Base-by-base conservation (phyloP, 176 grass and related monocot species). In the Cymbopogon citratus region DNA sequence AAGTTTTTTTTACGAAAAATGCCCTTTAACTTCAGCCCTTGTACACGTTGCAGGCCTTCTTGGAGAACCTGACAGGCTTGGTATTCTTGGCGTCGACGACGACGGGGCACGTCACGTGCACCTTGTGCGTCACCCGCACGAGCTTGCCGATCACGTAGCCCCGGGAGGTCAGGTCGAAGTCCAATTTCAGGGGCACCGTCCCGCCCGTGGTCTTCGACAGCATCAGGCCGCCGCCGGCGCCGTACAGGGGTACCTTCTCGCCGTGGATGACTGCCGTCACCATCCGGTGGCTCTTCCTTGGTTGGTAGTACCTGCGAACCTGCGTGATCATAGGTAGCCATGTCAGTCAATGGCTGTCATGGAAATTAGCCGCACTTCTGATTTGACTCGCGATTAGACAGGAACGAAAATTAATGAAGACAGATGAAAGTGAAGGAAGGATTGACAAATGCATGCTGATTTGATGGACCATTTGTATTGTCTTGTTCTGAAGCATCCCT, bases 61-160 rank as follows among this genome's bases (percentile, higher is more conserved):
- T 85, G 21, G 87, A 84, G 77, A 99, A 85, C 70, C 85, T 95
- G 66, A 93, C 83, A 1, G 90, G 88, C 80, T 88, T 93, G 15
- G 87, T 86, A 43, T 87, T 86, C 71, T 84, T 93, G 15, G 85
- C 49, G 81, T 93, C 74, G 3, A 96, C 66, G 5, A 87, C 71
- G 40, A 96, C 15, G 27, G 70, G 80, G 77, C 97, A 99, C 2
- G 91, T 85, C 15, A 91, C 87, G 34, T 91, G 93, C 82, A 85
- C 64, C 66, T 63, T 88, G 78, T 96, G 97, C 43, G 91, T 95
- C 63, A 99, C 97, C 83, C 90, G 84, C 76, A 99, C 97, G 13
- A 99, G 90, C 83, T 93, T 87, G 34, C 97, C 93, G 31, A 99
- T 82, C 25, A 99, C 93, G 6, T 99, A 95, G 9, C 97, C 97